Base-by-base conservation (phyloP, 2,329 filamentous ascomycete species). In the Pseudocercospora crystallina region DNA sequence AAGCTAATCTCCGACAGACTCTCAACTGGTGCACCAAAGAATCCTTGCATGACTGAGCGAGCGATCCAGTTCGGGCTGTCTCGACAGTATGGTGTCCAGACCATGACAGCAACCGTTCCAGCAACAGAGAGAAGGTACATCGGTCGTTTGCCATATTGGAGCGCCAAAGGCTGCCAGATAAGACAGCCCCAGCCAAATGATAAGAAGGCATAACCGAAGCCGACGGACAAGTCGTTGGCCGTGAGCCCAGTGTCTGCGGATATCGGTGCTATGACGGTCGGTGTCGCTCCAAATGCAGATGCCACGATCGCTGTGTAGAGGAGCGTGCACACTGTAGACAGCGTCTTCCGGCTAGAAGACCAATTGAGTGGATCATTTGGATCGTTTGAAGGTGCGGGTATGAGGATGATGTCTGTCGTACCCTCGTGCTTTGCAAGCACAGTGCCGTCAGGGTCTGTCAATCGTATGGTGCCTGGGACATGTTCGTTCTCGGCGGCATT, bases 141-240 rank as follows among this genome's bases (percentile, higher is more conserved):
- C 1, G 72, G 71, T 9, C 77, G 69, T 49, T 77, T 73, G 8
- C 79, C 79, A 53, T 77, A 80, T 40, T 74, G 73, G 14, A 80
- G 59, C 0, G 79, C 79, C 15, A 81, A 57, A 2, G 79, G 77
- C 55, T 81, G 78, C 73, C 75, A 80, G 37, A 81, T 65, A 2
- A 81, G 61, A 58, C 73, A 74, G 0, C 74, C 76, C 76, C 76
- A 59, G 11, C 57, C 59, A 33, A 61, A 58, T 12, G 57, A 52
- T 15, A 61, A 43, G 35, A 61, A 60, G 52, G 60, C 58, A 39
- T 57, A 59, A 1, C 78, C 78, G 9, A 73, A 79, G 10, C 78
- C 78, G 43, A 72, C 67, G 49, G 77, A 76, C 20, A 80, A 62
- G 34, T 74, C 66, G 4, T 63, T 65, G 1, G 77, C 58, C 0